Base-by-base conservation (phyloP, 164 flowering plant species). In the Umbilicus rupestris region DNA sequence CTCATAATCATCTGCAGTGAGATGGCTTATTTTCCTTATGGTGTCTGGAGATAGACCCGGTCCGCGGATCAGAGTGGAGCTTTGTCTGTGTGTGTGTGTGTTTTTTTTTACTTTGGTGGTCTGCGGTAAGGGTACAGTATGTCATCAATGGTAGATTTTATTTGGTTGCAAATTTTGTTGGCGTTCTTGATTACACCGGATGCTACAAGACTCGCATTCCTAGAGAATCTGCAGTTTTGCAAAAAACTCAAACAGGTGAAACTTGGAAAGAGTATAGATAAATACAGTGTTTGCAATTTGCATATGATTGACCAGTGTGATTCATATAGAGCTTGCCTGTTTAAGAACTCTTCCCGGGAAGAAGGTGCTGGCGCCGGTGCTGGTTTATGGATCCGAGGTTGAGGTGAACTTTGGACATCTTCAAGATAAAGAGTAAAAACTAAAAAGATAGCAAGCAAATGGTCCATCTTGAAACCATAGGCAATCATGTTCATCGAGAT, bases 131-230 rank as follows among this genome's bases (percentile, higher is more conserved):
- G 88, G 63, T 81, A 87, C 11, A 87, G 72, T 28, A 86, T 81
- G 71, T 87, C 87, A 60, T 89, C 88, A 10, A 90, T n/a, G 62
- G 74, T 76, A 62, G 77, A 82, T 76, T 90, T 87, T 58, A 90
- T 47, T 63, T 82, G 77, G 71, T 76, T 80, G 19, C 90, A 82
- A 3, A 85, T 86, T 77, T 70, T 81, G 16, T 78, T 75, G 80
- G 82, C 62, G 71, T 90, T 87, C 79, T 80, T 79, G 33, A 78
- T 87, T 46, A 87, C 92, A 24, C 96, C 91, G 10, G 81, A 76
- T 12, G 91, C 91, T 22, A 90, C 90, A 47, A 90, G 76, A 46
- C 79, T 68, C 17, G 93, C 92, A 72, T 83, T 90, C 72, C 90
- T 80, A 30, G 78, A 79, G 69, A 86, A 87, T 82, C 96, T 87